These are phyloP conservation scores for Wickerhamia fluorescens DNA, from an alignment of 805 yeast species.

Conservation along the genomic window DNA sequence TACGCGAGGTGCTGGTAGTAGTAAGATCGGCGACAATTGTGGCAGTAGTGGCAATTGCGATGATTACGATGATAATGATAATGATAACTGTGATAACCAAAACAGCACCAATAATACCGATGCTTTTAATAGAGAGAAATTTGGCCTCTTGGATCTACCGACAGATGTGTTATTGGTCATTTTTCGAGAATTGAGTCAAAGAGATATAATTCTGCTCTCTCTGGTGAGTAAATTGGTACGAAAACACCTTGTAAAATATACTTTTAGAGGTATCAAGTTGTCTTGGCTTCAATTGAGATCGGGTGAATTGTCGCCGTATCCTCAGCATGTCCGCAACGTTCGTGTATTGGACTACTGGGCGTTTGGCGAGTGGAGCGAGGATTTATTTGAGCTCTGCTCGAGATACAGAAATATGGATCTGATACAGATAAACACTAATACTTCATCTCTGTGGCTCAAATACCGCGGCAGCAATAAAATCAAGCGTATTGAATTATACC, in stretches of 20 bases:
- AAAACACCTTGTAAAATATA: too few relatives aligned
- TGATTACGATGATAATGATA: too few relatives aligned
- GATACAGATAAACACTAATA: slow-evolving; percentile 24
- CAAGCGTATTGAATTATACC: slow-evolving; percentile 18
- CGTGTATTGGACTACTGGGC: slow-evolving; percentile 24
- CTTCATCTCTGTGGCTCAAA: slow-evolving; percentile 37
- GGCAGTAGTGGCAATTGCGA: too few relatives aligned
- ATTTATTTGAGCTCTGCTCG: slow-evolving; percentile 15
- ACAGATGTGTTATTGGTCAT: too few relatives aligned
- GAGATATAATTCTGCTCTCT: too few relatives aligned
- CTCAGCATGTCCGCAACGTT: slow-evolving; percentile 14
- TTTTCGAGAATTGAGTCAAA: too few relatives aligned
- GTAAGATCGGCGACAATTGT: too few relatives aligned
- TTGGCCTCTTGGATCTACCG: slow-evolving; percentile 3
- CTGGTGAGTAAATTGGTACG: too few relatives aligned
- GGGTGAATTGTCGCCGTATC: slow-evolving; percentile 2
- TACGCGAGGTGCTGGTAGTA: too few relatives aligned
- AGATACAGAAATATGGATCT: slow-evolving; percentile 16
- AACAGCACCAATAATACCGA: too few relatives aligned
- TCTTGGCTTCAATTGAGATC: slow-evolving; percentile 19
- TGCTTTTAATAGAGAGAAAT: too few relatives aligned
- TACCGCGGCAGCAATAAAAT: slow-evolving; percentile 19
- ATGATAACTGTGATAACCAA: too few relatives aligned
- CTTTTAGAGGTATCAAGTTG: slow-evolving; percentile 16
- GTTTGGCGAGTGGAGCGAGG: slow-evolving; percentile 32